Conservation (phyloP, 345 rosid species). For the Cardiospermum halicacabum region DNA sequence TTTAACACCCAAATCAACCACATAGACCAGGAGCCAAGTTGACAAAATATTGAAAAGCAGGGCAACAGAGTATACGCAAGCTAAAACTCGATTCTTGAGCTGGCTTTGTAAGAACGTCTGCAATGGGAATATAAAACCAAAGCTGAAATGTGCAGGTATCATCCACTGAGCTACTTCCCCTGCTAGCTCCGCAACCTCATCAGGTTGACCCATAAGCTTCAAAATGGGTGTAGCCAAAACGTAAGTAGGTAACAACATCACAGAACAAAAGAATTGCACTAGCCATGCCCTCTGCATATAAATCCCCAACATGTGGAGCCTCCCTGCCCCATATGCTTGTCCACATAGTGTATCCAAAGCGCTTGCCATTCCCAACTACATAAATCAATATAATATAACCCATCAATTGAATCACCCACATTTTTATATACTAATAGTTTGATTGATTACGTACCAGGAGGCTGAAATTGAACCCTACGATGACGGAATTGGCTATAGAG, state of each 20-base stretch:
- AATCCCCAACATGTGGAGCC: slow-evolving; percentile 51
- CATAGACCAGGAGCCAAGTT: slow-evolving; percentile 48
- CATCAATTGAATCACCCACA: too few species aligned
- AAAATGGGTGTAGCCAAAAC: slow-evolving; percentile 51
- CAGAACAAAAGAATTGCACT: slow-evolving; percentile 38
- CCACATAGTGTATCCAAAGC: slow-evolving; percentile 72
- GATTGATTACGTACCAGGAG: slow-evolving; percentile 34
- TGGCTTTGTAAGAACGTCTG: slow-evolving; percentile 64
- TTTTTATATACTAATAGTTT: too few species aligned
- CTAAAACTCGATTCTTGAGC: slow-evolving; percentile 44
- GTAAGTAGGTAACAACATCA: slow-evolving; percentile 46
- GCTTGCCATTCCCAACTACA: slow-evolving; percentile 73
- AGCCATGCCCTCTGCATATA: slow-evolving; percentile 78
- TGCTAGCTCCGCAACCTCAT: slow-evolving; percentile 59
- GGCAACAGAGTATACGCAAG: slow-evolving; percentile 28
- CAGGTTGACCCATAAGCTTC: slow-evolving; percentile 56
- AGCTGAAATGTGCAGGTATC: slow-evolving; percentile 61
- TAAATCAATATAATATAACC: too few species aligned
- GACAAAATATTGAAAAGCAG: slow-evolving; percentile 36
- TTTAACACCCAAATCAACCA: slow-evolving; percentile 35
- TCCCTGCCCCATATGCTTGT: slow-evolving; percentile 71
- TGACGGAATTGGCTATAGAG: slow-evolving; percentile 57
- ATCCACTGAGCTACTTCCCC: slow-evolving; percentile 43
- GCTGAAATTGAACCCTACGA: slow-evolving; percentile 64
- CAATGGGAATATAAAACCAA: slow-evolving; percentile 47